Base-by-base conservation (phyloP, 2,329 filamentous ascomycete species). In the Epichloe sylvatica region DNA sequence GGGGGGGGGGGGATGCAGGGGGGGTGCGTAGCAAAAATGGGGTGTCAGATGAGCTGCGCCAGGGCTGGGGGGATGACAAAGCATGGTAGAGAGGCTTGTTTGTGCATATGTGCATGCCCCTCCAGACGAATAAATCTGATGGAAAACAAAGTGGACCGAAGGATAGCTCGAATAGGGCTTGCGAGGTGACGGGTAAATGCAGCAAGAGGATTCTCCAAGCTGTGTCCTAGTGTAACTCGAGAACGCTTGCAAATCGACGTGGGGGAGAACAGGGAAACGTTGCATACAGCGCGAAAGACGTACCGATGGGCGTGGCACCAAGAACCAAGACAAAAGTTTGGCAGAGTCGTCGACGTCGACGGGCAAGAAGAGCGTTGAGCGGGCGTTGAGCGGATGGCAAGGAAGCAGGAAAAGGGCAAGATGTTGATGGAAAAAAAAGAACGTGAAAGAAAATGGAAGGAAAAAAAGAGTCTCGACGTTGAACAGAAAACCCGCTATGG, bases 301-400 rank as follows among this genome's bases (percentile, higher is more conserved):
- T 50, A 50, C 49, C 49, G 44, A 37, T 6, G 39, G 45, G 45
- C 5, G 42, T 36, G 42, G 17, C 36, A 21, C 36, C 12, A 39
- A 36, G 30, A 25, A 17, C 13, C 35, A 43, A 15, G 17, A 30
- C n/a, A 13, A 34, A 38, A 30, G 1, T 25, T 30, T 30, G 1
- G 19, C 40, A 25, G 13, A 38, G 45, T 46, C 21, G 34, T 25
- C 8, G 45, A 15, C 11, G 35, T 25, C 13, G 45, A 15, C 25
- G 35, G 33, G 34, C 13, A 37, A 38, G n/a, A 34, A 44, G 30
- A 33, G 25, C 30, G 30, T 30, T 23, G 19, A 41, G n/a, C n/a
- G 38, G 4, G 9, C 42, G 17, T 36, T 34, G 43, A 15, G 19
- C 43, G n/a, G 43, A 30, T 21, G 30, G 25, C 36, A 40, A 12